These are phyloP conservation scores for Lolium rigidum DNA, from an alignment of 176 grass and related monocot genomes.

Conservation along the genomic window DNA sequence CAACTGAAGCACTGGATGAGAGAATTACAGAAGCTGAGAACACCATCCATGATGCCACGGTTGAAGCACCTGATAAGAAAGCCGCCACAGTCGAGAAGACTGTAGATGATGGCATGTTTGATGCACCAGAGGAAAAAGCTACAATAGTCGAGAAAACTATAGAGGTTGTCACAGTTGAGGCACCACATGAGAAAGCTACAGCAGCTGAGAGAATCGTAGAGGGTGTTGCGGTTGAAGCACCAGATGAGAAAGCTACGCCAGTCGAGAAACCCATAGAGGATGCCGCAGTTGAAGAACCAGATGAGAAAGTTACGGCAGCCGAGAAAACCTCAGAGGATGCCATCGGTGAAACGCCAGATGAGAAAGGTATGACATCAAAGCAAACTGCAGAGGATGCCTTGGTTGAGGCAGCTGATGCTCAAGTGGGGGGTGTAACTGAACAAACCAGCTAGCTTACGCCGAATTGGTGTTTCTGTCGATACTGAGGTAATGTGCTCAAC, in stretches of 20 bases:
- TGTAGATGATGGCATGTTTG: not conserved
- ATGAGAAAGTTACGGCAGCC: not conserved
- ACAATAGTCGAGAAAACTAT: not conserved
- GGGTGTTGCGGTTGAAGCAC: not conserved
- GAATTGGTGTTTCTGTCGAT: conserved; percentile 42
- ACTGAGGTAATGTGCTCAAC: conserved; percentile 28
- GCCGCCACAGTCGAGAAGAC: not conserved
- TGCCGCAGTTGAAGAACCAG: not conserved
- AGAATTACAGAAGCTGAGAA: not conserved
- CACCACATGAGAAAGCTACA: not conserved
- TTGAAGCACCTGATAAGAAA: conserved; percentile 18
- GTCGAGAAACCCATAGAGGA: not conserved
- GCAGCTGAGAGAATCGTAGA: not conserved
- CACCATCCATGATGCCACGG: conserved; percentile 3
- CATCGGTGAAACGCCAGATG: not conserved
- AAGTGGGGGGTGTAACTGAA: conserved; percentile 35
- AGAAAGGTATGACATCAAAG: not conserved
- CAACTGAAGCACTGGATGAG: conserved; percentile 16
- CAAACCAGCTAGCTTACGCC: conserved; percentile 18
- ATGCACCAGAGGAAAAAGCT: not conserved
- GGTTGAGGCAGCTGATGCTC: conserved; percentile 7
- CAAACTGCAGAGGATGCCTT: not conserved
- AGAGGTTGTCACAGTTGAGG: not conserved
- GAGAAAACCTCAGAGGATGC: not conserved
- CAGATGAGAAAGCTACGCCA: not conserved